Base-by-base conservation (phyloP, 352 stramenopile genomes). In the Globisporangium takayamanum region DNA sequence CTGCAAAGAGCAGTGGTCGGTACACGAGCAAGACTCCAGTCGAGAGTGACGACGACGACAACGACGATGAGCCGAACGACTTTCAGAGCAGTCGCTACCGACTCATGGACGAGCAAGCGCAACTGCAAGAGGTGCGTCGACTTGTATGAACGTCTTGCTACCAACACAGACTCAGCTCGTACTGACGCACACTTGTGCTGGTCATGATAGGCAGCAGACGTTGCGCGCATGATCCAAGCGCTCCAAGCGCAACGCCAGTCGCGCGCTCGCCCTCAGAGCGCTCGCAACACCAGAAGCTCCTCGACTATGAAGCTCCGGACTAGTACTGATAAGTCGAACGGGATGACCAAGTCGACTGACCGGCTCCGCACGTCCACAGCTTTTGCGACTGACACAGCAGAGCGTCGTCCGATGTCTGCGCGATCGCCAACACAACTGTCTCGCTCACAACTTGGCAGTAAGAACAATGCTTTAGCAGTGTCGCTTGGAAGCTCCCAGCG, bases 201-300 rank as follows among this genome's bases (percentile, higher is more conserved):
- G 18, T 20, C 61, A 18, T 36, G 58, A 2, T 25, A 80, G 72
- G 58, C 61, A 1, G 62, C 70, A 39, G 69, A 76, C 28, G 70
- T 85, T 3, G 64, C 71, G 30, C 73, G 75, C 16, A 79, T 84
- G 59, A 71, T 83, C 20, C 60, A 57, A 2, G 69, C 84, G 22
- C 54, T 85, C 16, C 57, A 76, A 49, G 52, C 55, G 12, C 65
- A 72, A 42, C 57, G 65, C 5, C 55, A 64, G 12, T 48, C 57
- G 16, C 57, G 58, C 20, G 28, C 26, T 18, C 33, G 41, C 4
- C 18, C 57, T 30, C 55, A 28, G 36, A 55, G 11, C 5, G 46
- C 52, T 39, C 49, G 28, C 50, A 62, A 46, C 37, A 28, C 11
- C 22, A 10, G 33, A 12, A 39, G 33, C 33, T 39, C 33, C 10